Percentiles rank a stretch among this genome's conserved stretches.
phyloP scores from a whole-genome alignment of 768 basidiomycete species.

The Pluteus cervinus region DNA sequence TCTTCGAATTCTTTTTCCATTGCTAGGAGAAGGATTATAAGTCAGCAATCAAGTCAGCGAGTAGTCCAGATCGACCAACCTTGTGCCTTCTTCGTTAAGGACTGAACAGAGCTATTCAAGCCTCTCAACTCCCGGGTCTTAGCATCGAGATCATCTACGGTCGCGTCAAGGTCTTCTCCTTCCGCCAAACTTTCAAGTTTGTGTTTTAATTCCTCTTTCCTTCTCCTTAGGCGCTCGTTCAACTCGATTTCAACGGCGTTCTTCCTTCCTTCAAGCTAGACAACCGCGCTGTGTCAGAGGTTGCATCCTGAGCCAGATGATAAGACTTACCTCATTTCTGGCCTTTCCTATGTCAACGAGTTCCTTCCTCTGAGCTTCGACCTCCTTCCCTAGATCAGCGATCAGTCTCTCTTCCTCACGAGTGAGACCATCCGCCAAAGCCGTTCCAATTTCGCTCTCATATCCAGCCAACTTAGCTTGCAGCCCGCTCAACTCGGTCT shows the following conservation, averaged over 20 bases:
- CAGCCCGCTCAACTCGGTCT: constrained; percentile 61
- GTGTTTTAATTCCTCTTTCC: constrained; percentile 68
- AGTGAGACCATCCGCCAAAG: constrained; percentile 71
- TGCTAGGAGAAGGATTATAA: constrained; percentile 27
- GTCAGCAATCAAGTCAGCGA: constrained; percentile 1
- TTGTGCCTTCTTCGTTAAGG: constrained; percentile 56
- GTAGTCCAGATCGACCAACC: constrained; percentile 27
- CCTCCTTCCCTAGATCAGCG: constrained; percentile 63
- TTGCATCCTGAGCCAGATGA: not conserved
- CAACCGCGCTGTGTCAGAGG: not conserved
- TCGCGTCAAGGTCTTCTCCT: constrained; percentile 47
- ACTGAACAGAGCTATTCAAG: constrained; percentile 61
- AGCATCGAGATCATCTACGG: constrained; percentile 62
- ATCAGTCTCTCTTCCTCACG: constrained; percentile 65
- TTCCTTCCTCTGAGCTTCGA: constrained; percentile 67
- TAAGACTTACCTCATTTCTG: constrained; percentile 59
- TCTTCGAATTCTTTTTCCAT: constrained; percentile 72
- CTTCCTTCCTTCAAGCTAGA: constrained; percentile 67
- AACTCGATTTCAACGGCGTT: constrained; percentile 88
- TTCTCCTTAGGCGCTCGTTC: constrained; percentile 79
- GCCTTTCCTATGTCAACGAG: constrained; percentile 62
- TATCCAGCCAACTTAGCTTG: constrained; percentile 60
- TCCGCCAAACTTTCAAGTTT: constrained; percentile 77
- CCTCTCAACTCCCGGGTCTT: constrained; percentile 63
- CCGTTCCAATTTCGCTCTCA: constrained; percentile 62